These are phyloP conservation scores for Kodamaea suecica DNA, from an alignment of 1,139 yeast genomes.

Conservation along the genomic window DNA sequence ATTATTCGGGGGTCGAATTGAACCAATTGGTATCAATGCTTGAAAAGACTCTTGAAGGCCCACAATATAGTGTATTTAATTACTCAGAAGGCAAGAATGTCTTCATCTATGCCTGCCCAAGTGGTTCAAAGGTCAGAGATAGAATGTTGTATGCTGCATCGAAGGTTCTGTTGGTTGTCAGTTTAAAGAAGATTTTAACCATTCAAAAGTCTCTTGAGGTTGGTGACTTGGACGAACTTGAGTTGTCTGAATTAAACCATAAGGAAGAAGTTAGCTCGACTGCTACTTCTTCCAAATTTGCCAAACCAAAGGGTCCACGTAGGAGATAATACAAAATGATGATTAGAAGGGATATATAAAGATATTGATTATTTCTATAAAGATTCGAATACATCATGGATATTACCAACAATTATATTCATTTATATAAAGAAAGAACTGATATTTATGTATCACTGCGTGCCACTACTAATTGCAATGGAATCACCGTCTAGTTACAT, in stretches of 20 bases:
- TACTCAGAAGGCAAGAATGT: conserved; percentile 31
- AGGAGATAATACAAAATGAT: too few species aligned
- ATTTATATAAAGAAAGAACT: too few species aligned
- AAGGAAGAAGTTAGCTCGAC: conserved; percentile 13
- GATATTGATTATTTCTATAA: too few species aligned
- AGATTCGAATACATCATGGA: too few species aligned
- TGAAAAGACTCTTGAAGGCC: conserved; percentile 14
- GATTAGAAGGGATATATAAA: too few species aligned
- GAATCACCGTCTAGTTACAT: neutral
- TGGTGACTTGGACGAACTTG: conserved; percentile 68
- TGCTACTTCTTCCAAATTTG: conserved; percentile 34
- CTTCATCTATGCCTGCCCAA: conserved; percentile 86
- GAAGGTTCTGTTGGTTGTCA: conserved; percentile 61
- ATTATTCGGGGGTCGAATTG: conserved; percentile 16
- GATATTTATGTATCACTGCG: too few species aligned
- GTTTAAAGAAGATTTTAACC: conserved; percentile 36
- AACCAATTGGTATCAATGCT: conserved; percentile 23
- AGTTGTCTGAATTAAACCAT: conserved; percentile 33
- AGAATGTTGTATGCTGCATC: conserved; percentile 91
- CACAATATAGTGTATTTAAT: conserved; percentile 60
- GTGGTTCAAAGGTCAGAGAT: conserved; percentile 84
- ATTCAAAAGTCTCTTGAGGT: conserved; percentile 50
- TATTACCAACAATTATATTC: too few species aligned
- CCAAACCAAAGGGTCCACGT: conserved; percentile 57
- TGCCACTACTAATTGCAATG: too few species aligned